These are phyloP conservation scores for Mycena maculata DNA, from an alignment of 768 basidiomycete species.

Conservation along the genomic window DNA sequence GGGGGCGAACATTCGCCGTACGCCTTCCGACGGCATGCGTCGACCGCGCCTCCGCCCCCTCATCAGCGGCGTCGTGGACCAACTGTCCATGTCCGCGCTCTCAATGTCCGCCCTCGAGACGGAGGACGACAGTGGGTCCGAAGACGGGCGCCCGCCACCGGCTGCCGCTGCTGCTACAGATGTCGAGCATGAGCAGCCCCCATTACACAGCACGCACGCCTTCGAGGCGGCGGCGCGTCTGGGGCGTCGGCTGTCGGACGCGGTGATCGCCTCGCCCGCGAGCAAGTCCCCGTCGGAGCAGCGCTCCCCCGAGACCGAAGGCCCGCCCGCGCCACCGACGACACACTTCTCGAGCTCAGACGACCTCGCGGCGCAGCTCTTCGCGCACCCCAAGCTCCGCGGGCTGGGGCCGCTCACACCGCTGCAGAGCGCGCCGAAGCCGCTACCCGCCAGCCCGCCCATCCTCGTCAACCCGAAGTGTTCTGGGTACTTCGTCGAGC, in stretches of 20 bases:
- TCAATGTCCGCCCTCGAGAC: conserved; percentile 67
- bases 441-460: conserved; percentile 63
- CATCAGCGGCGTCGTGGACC: conserved; percentile 36
- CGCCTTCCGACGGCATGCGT: conserved; percentile 25
- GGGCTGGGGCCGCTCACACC: conserved; percentile 39
- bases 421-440: conserved; percentile 38
- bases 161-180: conserved; percentile 34
- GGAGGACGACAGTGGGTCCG: conserved; percentile 56
- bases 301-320: conserved; percentile 23
- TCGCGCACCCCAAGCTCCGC: conserved; percentile 56
- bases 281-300: conserved; percentile 30
- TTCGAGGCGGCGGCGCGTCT: conserved; percentile 49
- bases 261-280: conserved; percentile 47
- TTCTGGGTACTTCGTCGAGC: conserved; percentile 97
- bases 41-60: conserved; percentile 35
- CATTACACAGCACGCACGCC: conserved; percentile 31
- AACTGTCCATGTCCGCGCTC: conserved; percentile 42
- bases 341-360: conserved; percentile 50
- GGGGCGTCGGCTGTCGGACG: conserved; percentile 57
- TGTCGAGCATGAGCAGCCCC: conserved; percentile 20
- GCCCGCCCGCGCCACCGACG: conserved; percentile 25
- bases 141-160: conserved; percentile 38
- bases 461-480: conserved; percentile 85
- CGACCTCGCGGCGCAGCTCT: conserved; percentile 56
- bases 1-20: not conserved